Base-by-base conservation (phyloP, 2,329 filamentous ascomycete genomes). In the Cadophora luteo-olivacea region DNA sequence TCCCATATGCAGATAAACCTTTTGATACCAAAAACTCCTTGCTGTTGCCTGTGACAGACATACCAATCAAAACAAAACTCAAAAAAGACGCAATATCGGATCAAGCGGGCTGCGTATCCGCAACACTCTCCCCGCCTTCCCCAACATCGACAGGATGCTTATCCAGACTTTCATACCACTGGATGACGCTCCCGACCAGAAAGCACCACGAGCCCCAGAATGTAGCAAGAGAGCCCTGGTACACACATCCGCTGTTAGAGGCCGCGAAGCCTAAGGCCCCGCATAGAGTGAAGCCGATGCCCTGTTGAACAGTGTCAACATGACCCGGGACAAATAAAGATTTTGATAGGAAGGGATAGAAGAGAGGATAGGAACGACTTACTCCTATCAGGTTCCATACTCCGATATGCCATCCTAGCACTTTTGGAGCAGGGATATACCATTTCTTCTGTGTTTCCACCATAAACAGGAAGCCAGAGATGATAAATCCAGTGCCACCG, bases 371-470 rank as follows among this genome's bases (percentile, higher is more conserved):
- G 16, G 16, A 61, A 45, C 16, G 24, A 68, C 69, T 41, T 69
- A 73, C 73, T 2, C 89, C 89, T 24, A 91, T 79, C 1, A 90
- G 77, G 72, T 91, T 91, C 87, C 88, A 91, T 9, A 85, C 77
- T 0, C 87, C 89, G 72, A 92, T 85, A 76, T 91, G 87, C 89
- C 89, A 91, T 3, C 89, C 89, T 1, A 92, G 81, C 0, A 87
- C 80, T 3, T 77, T 75, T 3, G 81, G 81, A 0, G 87, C 86
- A 0, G 89, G 89, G 14, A 81, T 79, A 72, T 86, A 91, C 89
- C 89, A 92, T 57, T 81, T 84, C 51, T 82, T 76, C 77, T 91
- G 89, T 2, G 88, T 90, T 77, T 92, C 89, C 8, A 91, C 74
- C 84, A 90, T 90, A 77, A 90, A 91, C 1, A 91, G 78, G 2